Percentiles rank a stretch among this genome's conserved stretches.
phyloP scores from a whole-genome alignment of 2,329 filamentous ascomycete species.

The Cladophialophora exuberans region DNA sequence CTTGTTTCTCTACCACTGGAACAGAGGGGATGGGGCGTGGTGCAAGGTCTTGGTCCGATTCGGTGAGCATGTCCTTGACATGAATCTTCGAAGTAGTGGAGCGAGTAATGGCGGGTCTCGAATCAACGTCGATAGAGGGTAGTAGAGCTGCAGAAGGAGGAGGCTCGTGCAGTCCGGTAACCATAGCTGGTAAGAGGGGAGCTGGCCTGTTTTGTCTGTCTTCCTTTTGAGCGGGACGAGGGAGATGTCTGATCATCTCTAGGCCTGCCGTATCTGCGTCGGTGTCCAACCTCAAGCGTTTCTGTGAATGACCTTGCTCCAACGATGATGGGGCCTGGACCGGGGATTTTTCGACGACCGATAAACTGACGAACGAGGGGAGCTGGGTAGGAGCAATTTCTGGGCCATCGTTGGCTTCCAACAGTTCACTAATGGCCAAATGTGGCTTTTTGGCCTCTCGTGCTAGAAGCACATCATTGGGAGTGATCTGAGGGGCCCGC shows the following conservation, averaged over 20 bases:
- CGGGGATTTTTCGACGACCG: conserved; percentile 46
- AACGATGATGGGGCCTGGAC: conserved; percentile 28
- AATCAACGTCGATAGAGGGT: conserved; percentile 61
- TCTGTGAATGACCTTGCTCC: conserved; percentile 41
- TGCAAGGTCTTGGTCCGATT: conserved; percentile 12
- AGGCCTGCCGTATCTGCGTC: conserved; percentile 43
- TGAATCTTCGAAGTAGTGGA: conserved; percentile 33
- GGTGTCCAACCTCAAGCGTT: conserved; percentile 48
- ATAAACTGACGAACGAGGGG: conserved; percentile 53
- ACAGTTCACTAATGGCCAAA: conserved; percentile 39
- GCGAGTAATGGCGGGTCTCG: conserved; percentile 9
- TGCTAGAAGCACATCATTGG: conserved; percentile 30
- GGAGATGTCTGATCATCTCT: conserved; percentile 50
- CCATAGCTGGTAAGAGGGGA: conserved; percentile 47
- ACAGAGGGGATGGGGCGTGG: neutral
- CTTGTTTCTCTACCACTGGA: conserved; percentile 1
- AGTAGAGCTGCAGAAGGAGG: conserved; percentile 64
- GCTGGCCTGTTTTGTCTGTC: conserved; percentile 49
- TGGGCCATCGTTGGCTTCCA: conserved; percentile 44
- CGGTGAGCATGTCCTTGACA: conserved; percentile 32
- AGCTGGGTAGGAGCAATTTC: conserved; percentile 41
- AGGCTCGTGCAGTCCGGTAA: conserved; percentile 66
- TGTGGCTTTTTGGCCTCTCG: conserved; percentile 34
- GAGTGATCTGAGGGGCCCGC: conserved; percentile 28
- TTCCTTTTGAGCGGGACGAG: conserved; percentile 51